These are phyloP conservation scores for Aegilops sharonensis DNA, from an alignment of 176 grass and related monocot genomes.

Conservation along the genomic window DNA sequence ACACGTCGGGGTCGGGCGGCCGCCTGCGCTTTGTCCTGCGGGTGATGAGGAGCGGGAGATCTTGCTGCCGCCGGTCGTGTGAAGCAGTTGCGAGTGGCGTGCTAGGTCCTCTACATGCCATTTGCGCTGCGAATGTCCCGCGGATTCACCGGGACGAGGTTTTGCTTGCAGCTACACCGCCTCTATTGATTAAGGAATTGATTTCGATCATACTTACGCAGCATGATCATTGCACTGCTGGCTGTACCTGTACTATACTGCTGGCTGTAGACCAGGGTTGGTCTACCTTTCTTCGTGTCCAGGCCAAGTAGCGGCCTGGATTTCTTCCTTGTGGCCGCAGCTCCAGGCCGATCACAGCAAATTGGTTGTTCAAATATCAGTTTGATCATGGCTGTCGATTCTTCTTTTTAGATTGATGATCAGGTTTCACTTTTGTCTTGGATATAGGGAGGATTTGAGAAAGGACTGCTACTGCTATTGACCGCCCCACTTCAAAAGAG, in stretches of 20 bases:
- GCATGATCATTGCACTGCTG: not conserved
- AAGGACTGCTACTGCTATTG: not conserved
- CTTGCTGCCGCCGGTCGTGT: not conserved
- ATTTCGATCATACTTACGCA: no score
- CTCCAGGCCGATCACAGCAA: no score
- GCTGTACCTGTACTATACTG: not conserved
- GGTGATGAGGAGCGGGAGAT: not conserved
- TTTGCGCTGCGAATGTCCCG: not conserved
- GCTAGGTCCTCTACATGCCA: conserved; percentile 2
- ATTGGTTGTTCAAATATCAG: not conserved
- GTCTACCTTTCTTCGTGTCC: no score
- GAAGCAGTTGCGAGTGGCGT: not conserved
- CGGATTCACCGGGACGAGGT: not conserved
- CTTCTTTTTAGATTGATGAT: not conserved
- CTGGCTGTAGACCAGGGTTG: no score
- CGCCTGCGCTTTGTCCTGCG: not conserved
- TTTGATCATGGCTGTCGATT: not conserved
- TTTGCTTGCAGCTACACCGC: not conserved
- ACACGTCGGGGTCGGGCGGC: not conserved
- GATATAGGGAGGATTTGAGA: not conserved
- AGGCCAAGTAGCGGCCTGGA: not conserved
- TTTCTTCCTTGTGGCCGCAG: not conserved
- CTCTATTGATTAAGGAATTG: not conserved
- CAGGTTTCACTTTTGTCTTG: not conserved
- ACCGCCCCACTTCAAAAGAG: not conserved